Evolutionary conservation across 176 grass and related monocot genomes (phyloP).

Genomic region (Aegilops speltoides): DNA sequence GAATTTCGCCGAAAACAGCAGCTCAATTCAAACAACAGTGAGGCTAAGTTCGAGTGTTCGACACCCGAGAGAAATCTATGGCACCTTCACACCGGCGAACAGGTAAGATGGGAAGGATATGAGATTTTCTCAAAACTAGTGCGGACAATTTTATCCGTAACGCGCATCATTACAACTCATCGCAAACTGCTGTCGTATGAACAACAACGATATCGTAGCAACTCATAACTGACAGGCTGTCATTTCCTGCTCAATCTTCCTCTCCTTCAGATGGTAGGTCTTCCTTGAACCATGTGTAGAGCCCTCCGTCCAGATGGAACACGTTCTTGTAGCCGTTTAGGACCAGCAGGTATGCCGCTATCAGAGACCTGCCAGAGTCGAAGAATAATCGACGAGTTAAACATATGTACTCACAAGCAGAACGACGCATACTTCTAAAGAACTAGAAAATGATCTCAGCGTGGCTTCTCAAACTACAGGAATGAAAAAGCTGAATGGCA

Average conservation of each 20-base stretch:
- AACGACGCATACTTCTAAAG: not conserved
- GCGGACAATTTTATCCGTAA: not conserved
- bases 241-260: conserved; percentile 43
- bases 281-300: conserved; percentile 90
- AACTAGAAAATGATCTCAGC: not conserved
- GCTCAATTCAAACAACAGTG: not conserved
- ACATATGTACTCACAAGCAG: not conserved
- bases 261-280: conserved; percentile 54
- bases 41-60: not conserved
- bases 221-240: conserved; percentile 24
- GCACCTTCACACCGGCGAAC: not conserved
- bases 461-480: not conserved
- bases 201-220: not conserved
- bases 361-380: conserved; percentile 64
- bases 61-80: not conserved
- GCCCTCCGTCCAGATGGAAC: conserved; percentile 81
- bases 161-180: conserved; percentile 1
- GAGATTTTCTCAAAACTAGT: not conserved
- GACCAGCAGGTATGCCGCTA: conserved; percentile 86
- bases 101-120: not conserved
- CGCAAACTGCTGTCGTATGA: not conserved
- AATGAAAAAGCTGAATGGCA: not conserved
- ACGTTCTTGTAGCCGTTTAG: conserved; percentile 91
- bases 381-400: not conserved
- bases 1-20: not conserved